Conservation (phyloP, 306 rosid genomes). For the Cucumis cinereus region DNA sequence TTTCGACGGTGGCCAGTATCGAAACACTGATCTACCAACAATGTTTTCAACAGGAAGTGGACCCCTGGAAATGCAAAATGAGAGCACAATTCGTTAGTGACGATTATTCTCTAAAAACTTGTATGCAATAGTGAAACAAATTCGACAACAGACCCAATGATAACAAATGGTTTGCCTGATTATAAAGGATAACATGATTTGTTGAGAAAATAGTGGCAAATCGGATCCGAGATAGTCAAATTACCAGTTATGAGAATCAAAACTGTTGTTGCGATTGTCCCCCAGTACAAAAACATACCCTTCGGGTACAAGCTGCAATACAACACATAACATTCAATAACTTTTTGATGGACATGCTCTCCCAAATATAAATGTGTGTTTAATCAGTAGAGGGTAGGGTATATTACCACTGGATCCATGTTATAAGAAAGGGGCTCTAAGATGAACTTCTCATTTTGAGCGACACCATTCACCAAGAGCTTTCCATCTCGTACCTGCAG, state of each 20-base stretch:
- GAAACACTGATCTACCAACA: conserved; percentile 76
- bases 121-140: conserved; percentile 11
- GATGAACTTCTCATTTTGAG: conserved; percentile 56
- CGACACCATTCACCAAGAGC: conserved; percentile 57
- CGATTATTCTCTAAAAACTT: background rate
- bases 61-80: conserved; percentile 49
- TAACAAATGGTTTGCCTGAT: background rate
- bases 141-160: conserved; percentile 6
- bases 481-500: conserved; percentile 67
- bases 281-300: conserved; percentile 94
- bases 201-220: background rate
- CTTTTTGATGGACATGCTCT: background rate
- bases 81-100: background rate
- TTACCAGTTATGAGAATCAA: conserved; percentile 94
- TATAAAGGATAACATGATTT: background rate
- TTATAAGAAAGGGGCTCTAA: conserved; percentile 74
- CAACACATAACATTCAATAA: background rate
- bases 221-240: background rate
- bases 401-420: conserved; percentile 55
- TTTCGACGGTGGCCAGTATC: conserved; percentile 93
- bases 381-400: background rate
- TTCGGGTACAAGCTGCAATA: conserved; percentile 75
- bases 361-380: background rate
- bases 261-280: conserved; percentile 90
- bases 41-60: conserved; percentile 87